Base-by-base conservation (phyloP, 371 early-diverging fungal species). In the Mucor saturninus region DNA sequence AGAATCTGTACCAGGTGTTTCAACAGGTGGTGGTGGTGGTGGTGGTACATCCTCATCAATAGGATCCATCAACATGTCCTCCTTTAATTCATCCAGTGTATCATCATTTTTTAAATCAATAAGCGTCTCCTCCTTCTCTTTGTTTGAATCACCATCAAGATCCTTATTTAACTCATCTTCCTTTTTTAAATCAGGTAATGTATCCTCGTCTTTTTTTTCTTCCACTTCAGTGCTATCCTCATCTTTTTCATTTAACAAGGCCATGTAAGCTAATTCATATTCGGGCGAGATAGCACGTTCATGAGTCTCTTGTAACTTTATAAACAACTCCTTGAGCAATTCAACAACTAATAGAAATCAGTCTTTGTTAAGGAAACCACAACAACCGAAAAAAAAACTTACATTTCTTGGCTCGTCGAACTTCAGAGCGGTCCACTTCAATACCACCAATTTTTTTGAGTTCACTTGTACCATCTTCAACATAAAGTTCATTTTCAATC, bases 361-460 rank as follows among this genome's bases (percentile, higher is more conserved):
- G 7, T 11, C 28, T 28, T 48, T 32, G 32, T 5, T 14, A 11
- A 45, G 15, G 6, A 15, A 21, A 46, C 15, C 5, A 43, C 15
- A n/a, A 21, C 4, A n/a, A 38, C 32, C 0, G 29, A 9, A 2
- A 2, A 9, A 2, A 2, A 9, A 28, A 66, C 71, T 61, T 71
- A 78, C 73, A 86, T 64, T 73, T 85, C 71, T 76, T 82, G 11
- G 82, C 81, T 28, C 65, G 75, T 9, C 67, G 56, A 6, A 92
- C 78, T 64, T 84, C 76, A 2, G 72, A 68, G 5, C 71, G 78
- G 38, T 85, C 81, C 37, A 91, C 86, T 5, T 73, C 69, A 26
- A 88, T 88, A 1, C 90, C 89, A 43, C 85, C 84, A 43, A 81
- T 83, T n/a, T 78, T 80, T 32, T 77, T 83, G 5, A 66, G 65